Conservation (phyloP, 768 basidiomycete species). For the Ramaria sp. region DNA sequence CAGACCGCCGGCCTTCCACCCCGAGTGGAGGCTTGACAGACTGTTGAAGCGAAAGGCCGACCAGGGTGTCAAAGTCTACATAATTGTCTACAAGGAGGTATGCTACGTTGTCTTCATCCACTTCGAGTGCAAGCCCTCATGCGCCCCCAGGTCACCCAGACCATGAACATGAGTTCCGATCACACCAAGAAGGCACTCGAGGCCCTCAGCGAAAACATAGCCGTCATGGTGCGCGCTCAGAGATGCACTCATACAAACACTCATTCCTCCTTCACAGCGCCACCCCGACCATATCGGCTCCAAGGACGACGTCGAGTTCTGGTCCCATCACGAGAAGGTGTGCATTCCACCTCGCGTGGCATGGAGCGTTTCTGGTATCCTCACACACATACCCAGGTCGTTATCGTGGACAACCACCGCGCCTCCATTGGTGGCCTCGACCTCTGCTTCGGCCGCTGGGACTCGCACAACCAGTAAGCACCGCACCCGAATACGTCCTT, state of each 20-base stretch:
- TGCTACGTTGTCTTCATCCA: background rate
- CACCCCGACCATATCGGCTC: slow-evolving; percentile 86
- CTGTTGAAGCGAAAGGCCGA: slow-evolving; percentile 81
- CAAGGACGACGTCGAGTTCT: slow-evolving; percentile 75
- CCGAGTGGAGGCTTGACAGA: slow-evolving; percentile 83
- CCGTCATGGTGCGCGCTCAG: slow-evolving; percentile 41
- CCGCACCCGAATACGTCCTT: background rate
- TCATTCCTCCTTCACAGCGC: slow-evolving; percentile 22
- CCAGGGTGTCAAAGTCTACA: slow-evolving; percentile 84
- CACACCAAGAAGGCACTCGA: slow-evolving; percentile 83
- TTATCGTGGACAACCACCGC: slow-evolving; percentile 77
- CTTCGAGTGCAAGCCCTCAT: too few relatives aligned
- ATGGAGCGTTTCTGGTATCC: background rate
- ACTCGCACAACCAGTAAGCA: slow-evolving; percentile 61
- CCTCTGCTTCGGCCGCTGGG: slow-evolving; percentile 96
- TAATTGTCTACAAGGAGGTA: slow-evolving; percentile 92
- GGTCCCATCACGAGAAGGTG: slow-evolving; percentile 88
- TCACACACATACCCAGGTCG: slow-evolving; percentile 32
- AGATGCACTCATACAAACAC: too few relatives aligned
- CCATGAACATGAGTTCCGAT: slow-evolving; percentile 80
- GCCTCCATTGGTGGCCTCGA: slow-evolving; percentile 92
- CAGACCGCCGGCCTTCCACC: slow-evolving; percentile 76
- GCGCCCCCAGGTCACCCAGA: slow-evolving; percentile 54
- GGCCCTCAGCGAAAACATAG: slow-evolving; percentile 76
- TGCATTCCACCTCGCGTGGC: background rate